phyloP scores from a whole-genome alignment of 1,284 basidiomycete species.

The Cryptococcus sp. region DNA sequence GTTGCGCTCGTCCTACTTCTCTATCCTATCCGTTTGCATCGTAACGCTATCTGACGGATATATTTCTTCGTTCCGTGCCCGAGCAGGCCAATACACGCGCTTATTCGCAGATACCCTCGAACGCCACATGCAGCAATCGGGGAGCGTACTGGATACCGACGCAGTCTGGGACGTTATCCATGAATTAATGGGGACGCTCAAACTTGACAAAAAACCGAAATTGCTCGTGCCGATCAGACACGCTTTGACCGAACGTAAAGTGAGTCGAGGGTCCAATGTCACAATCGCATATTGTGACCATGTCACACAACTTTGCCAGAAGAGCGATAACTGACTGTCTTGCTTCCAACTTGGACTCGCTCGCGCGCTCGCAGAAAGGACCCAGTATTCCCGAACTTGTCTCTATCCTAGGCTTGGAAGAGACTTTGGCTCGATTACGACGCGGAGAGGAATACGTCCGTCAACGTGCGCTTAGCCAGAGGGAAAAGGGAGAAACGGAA shows the following conservation, averaged over 20 bases:
- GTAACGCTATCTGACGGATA: not conserved
- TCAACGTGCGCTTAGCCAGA: too few species aligned
- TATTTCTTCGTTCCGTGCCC: not conserved
- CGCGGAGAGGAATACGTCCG: constrained; percentile 23
- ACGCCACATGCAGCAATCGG: not conserved
- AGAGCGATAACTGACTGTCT: not conserved
- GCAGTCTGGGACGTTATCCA: constrained; percentile 57
- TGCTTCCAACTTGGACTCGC: constrained; percentile 1
- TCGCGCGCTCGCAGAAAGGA: constrained; percentile 24
- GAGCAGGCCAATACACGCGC: constrained; percentile 29
- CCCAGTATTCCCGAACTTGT: constrained; percentile 40
- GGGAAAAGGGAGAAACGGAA: too few species aligned
- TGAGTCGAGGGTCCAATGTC: constrained; percentile 42
- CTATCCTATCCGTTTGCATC: constrained; percentile 4
- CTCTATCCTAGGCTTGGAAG: constrained; percentile 32
- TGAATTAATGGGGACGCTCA: constrained; percentile 54
- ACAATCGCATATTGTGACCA: too few species aligned
- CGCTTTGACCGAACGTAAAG: constrained; percentile 77
- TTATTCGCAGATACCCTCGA: constrained; percentile 19
- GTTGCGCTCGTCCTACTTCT: constrained; percentile 6
- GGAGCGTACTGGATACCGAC: constrained; percentile 17
- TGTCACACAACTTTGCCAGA: not conserved
- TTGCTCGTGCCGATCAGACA: constrained; percentile 73
- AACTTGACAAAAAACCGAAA: constrained; percentile 57
- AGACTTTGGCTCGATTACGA: constrained; percentile 23